Evolutionary conservation across 129 eudicot genomes (phyloP), one percentile per base, ranked within the genome.

Genomic region (Centella asiatica): DNA sequence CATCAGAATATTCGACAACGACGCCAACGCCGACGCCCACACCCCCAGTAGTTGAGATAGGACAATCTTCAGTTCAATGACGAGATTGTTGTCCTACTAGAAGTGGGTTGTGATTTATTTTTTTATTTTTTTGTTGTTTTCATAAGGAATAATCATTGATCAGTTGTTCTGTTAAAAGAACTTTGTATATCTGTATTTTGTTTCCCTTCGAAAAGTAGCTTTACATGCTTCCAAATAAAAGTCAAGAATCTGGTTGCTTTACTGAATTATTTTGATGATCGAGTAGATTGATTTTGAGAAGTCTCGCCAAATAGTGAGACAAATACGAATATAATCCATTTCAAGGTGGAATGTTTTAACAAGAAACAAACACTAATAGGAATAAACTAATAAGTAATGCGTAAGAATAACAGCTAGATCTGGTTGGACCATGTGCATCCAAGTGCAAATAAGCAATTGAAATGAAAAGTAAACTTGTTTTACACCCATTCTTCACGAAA

Each of bases 1-100:
- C 74, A n/a, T 77, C 90, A 2, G 90, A 76, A 61, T 83, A 49
- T 15, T 82, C 90, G 1, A 81, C 97, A 0, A 89, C 87, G 9
- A 24, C 66, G n/a, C n/a, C n/a, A n/a, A n/a, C n/a, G n/a, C n/a
- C n/a, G n/a, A n/a, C n/a, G 5, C 55, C 72, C 18, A 74, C 88
- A 57, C 85, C 82, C 32, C 74, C 71, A 19, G 71, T 62, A 29
- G 78, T 76, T 31, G 83, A 80, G 60, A 47, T 69, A 47, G 90
- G 87, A 55, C 78, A 85, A 0, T 75, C 85, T 54, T 74, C 80
- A 10, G 65, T 65, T 63, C 73, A 72, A 36, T 27, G 65, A 34
- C 80, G 54, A 70, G 58, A 44, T 49, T 46, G 34, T 63, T 33
- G 37, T 62, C 15, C 28, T 33, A 25, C 17, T 61, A 56, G 72